phyloP scores from a whole-genome alignment of 139 green algal genomes.

The Chlorella vulgaris region DNA sequence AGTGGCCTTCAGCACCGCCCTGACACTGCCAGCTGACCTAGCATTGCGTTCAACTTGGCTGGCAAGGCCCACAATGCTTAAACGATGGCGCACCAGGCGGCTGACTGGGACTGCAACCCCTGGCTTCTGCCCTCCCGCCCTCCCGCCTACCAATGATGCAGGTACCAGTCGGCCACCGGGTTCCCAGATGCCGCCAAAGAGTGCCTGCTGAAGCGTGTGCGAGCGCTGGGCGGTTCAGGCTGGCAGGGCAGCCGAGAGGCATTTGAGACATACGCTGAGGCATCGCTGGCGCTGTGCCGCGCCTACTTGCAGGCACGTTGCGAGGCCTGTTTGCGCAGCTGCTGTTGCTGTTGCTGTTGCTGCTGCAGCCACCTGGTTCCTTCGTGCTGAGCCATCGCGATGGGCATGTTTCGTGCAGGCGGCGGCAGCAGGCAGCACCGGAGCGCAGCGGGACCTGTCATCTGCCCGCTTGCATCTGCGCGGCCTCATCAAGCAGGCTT shows the following conservation, averaged over 20 bases:
- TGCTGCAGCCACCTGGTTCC: neutral
- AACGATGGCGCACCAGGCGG: neutral
- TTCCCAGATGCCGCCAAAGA: constrained; percentile 59
- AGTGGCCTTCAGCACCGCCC: too few relatives aligned
- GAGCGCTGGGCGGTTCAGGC: constrained; percentile 53
- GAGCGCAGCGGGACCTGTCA: constrained; percentile 54
- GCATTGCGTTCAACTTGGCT: too few relatives aligned
- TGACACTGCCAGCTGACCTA: too few relatives aligned
- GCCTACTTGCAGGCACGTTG: constrained; percentile 39
- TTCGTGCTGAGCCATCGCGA: neutral
- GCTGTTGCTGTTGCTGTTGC: neutral
- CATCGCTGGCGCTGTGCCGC: constrained; percentile 48
- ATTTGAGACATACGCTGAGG: constrained; percentile 62
- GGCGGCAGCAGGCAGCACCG: constrained; percentile 11
- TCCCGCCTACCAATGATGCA: constrained; percentile 15
- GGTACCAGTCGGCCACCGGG: constrained; percentile 56
- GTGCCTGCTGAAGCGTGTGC: constrained; percentile 68
- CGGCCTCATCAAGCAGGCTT: constrained; percentile 66
- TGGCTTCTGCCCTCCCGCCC: neutral
- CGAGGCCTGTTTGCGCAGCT: neutral
- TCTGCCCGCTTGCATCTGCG: constrained; percentile 77
- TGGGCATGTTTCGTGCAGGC: neutral
- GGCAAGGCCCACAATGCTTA: too few relatives aligned
- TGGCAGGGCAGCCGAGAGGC: constrained; percentile 54
- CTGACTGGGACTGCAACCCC: neutral